Conservation (phyloP, 768 basidiomycete genomes). For the Amanita pseudoporphyria region DNA sequence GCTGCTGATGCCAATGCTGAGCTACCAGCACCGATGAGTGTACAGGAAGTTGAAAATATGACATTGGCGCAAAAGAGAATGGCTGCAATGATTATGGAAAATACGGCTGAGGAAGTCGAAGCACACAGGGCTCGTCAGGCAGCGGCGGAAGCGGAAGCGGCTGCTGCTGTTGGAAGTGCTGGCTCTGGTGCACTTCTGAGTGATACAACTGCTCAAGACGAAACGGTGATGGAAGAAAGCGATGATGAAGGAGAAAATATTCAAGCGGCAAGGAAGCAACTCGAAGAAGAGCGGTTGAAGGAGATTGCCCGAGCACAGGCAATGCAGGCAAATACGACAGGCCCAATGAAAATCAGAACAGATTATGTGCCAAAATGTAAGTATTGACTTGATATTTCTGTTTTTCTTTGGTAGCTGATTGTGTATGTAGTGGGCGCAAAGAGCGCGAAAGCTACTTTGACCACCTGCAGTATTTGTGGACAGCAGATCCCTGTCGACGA, state of each 20-base stretch:
- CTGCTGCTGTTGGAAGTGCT: slow-evolving; percentile 62
- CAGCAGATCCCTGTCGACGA: slow-evolving; percentile 96
- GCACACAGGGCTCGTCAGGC: slow-evolving; percentile 74
- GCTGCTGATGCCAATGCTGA: slow-evolving; percentile 84
- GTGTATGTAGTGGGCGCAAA: slow-evolving; percentile 48
- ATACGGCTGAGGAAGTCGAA: slow-evolving; percentile 79
- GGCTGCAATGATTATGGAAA: slow-evolving; percentile 98
- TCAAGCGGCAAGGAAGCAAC: slow-evolving; percentile 48
- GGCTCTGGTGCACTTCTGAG: slow-evolving; percentile 27
- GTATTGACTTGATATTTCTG: slow-evolving; percentile 19
- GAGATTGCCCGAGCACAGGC: slow-evolving; percentile 72
- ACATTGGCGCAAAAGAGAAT: slow-evolving; percentile 95
- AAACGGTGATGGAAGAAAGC: slow-evolving; percentile 79
- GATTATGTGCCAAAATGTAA: slow-evolving; percentile 92
- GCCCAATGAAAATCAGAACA: slow-evolving; percentile 89
- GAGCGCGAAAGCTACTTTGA: slow-evolving; percentile 58
- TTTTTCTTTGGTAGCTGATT: slow-evolving; percentile 4
- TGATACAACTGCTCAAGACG: slow-evolving; percentile 25
- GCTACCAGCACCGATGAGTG: slow-evolving; percentile 92
- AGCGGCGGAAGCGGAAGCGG: slow-evolving; percentile 78
- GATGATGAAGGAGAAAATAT: slow-evolving; percentile 67
- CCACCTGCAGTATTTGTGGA: slow-evolving; percentile 90
- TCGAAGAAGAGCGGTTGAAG: slow-evolving; percentile 59
- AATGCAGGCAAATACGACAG: slow-evolving; percentile 60
- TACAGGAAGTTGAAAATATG: slow-evolving; percentile 94